These are phyloP conservation scores for Marasmius oreades DNA, from an alignment of 1,284 basidiomycete species.

Conservation along the genomic window DNA sequence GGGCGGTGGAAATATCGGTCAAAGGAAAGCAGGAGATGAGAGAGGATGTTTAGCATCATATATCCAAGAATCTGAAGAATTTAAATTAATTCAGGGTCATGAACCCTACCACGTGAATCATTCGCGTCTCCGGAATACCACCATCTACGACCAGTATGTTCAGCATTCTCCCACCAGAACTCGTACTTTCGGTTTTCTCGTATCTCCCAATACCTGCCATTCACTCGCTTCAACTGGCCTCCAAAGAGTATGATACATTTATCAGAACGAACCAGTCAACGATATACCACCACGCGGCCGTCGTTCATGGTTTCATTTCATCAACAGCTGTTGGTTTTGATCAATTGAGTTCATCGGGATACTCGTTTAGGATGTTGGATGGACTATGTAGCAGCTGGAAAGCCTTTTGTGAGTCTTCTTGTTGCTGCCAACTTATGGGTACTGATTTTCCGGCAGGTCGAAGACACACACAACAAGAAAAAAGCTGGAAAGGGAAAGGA, in stretches of 20 bases:
- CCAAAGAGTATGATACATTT: slow-evolving; percentile 42
- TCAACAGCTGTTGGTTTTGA: slow-evolving; percentile 26
- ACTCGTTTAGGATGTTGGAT: slow-evolving; percentile 28
- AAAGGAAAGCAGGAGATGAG: no score
- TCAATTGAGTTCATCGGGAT: slow-evolving; percentile 24
- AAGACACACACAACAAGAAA: slow-evolving; percentile 40
- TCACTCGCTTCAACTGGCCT: slow-evolving; percentile 30
- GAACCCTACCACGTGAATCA: no score
- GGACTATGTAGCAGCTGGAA: slow-evolving; percentile 45
- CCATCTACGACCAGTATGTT: slow-evolving; percentile 27
- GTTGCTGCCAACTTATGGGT: background rate
- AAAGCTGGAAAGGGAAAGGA: slow-evolving; percentile 53
- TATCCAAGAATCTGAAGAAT: no score
- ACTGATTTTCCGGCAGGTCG: slow-evolving; percentile 37
- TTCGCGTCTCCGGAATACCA: no score
- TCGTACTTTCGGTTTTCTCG: slow-evolving; percentile 41
- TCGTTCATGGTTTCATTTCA: slow-evolving; percentile 42
- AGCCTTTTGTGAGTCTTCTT: slow-evolving; percentile 52
- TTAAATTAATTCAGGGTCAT: no score
- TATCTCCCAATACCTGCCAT: slow-evolving; percentile 45
- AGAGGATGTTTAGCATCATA: no score
- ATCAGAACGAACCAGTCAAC: slow-evolving; percentile 39
- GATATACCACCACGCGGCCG: slow-evolving; percentile 52
- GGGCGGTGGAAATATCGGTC: no score
- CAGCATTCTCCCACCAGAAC: slow-evolving; percentile 44